Conservation (phyloP, 129 eudicot genomes). For the Solidago caesia region DNA sequence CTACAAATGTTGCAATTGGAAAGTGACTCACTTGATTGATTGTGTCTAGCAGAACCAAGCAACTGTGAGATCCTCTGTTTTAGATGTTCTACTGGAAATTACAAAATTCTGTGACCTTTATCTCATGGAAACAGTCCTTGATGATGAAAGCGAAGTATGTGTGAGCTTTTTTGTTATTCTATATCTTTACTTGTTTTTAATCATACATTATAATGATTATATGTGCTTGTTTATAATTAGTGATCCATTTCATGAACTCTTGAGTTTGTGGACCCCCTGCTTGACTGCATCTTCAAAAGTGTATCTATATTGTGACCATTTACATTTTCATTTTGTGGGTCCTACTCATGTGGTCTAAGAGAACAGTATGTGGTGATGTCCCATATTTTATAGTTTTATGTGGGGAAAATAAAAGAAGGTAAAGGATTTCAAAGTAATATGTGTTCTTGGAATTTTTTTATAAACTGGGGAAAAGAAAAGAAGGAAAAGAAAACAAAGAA, state of each 20-base stretch:
- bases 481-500: too few species aligned
- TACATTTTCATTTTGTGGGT: constrained; percentile 11
- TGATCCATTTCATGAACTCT: constrained; percentile 2
- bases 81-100: constrained; percentile 79
- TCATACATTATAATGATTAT: too few species aligned
- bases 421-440: too few species aligned
- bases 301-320: background rate
- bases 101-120: constrained; percentile 89
- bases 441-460: too few species aligned
- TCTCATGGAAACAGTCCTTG: constrained; percentile 91
- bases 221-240: background rate
- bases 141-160: constrained; percentile 89
- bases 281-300: background rate
- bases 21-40: constrained; percentile 26
- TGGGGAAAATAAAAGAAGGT: too few species aligned
- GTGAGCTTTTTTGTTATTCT: background rate
- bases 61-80: constrained; percentile 83
- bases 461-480: too few species aligned
- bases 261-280: background rate
- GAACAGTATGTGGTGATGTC: too few species aligned
- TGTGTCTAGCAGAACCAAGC: constrained; percentile 61
- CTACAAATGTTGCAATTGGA: background rate
- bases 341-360: background rate
- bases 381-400: too few species aligned
- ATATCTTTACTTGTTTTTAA: background rate